Evolutionary conservation across 2,329 filamentous ascomycete genomes (phyloP).

Genomic region (Apiospora saccharicola): DNA sequence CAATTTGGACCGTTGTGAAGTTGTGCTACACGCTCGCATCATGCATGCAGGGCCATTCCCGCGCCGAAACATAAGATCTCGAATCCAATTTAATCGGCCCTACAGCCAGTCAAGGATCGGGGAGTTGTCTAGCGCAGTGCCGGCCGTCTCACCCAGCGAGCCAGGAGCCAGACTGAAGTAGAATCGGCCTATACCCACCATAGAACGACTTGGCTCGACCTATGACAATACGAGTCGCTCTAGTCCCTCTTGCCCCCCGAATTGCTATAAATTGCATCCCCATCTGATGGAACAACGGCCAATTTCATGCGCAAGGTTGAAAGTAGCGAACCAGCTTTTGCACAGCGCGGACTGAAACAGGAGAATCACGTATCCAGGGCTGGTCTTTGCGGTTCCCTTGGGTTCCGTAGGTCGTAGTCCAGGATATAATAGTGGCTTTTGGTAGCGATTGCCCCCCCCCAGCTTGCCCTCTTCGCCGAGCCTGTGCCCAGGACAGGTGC

Average conservation of each 20-base stretch:
- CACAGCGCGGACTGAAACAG: background rate
- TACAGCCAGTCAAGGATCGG: slow-evolving; percentile 5
- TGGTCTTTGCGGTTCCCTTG: background rate
- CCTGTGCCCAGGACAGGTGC: background rate
- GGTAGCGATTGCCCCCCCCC: background rate
- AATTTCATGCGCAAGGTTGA: slow-evolving; percentile 4
- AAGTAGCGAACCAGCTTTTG: background rate
- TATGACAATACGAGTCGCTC: background rate
- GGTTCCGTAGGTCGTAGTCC: background rate
- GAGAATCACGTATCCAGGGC: background rate
- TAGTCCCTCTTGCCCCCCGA: background rate
- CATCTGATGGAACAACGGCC: background rate
- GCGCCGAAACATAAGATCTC: background rate
- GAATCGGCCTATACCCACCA: background rate
- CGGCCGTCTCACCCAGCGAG: background rate
- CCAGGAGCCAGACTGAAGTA: background rate
- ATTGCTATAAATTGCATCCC: background rate
- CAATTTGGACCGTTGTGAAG: background rate
- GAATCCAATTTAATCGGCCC: background rate
- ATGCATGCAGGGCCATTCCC: background rate
- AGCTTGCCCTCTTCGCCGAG: too few relatives aligned
- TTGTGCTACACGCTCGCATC: background rate
- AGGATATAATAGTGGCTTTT: background rate
- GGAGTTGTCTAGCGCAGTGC: background rate
- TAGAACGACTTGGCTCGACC: background rate